Base-by-base conservation (phyloP, 2,329 filamentous ascomycete species). In the Dendryphion nanum region DNA sequence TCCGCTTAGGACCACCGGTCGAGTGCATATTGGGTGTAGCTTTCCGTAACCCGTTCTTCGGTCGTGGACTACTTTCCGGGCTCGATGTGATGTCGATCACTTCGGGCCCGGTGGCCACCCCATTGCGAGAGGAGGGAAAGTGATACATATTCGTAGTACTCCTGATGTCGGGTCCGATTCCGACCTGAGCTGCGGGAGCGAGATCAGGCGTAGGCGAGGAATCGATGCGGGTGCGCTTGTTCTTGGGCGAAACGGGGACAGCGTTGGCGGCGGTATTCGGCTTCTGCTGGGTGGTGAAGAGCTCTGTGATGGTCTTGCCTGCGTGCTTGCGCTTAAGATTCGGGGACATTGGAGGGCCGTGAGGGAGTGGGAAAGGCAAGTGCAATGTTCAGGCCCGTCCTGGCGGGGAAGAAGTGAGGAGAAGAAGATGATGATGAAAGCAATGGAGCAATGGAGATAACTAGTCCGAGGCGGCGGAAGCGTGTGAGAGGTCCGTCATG, bases 11-110 rank as follows among this genome's bases (percentile, higher is more conserved):
- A 20, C 89, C 89, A 14, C 41, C 33, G 28, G 41, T 53, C 8
- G 77, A 74, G 55, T 87, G 81, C 10, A 88, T 83, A 51, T 85
- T 86, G 59, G 90, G 87, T 35, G 72, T 71, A 37, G 63, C 64
- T 29, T 56, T 59, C 44, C 61, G 61, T 38, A 52, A 54, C 36
- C 57, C 69, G 57, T 50, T 67, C 47, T 50, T 66, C 28, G 63
- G 50, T 52, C 66, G 41, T 33, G 59, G 58, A 48, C 48, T 58
- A 47, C 70, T 74, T 44, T 70, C 68, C 32, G 60, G 59, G 49
- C 60, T 64, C 13, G 59, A 56, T 15, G 41, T 59, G 3, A 63
- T 46, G 26, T 63, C 54, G 6, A 64, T 47, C 6, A 59, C 44
- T 6, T 61, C 50, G 17, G 48, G 42, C 28, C 37, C 43, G 21